Evolutionary conservation across 768 basidiomycete genomes (phyloP).

Genomic region (Boletus insuetus): DNA sequence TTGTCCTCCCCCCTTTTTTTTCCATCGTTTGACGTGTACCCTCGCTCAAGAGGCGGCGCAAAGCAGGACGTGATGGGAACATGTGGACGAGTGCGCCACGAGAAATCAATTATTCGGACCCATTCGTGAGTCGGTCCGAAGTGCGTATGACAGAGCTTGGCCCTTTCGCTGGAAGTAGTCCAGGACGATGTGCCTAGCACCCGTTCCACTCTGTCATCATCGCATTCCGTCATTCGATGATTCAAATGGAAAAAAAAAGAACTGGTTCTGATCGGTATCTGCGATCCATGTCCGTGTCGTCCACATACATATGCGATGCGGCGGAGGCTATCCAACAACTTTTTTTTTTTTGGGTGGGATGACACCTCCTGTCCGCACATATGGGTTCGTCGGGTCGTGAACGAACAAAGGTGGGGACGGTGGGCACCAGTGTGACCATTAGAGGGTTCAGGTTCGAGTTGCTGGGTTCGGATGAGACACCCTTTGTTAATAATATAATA

Average conservation of each 20-base stretch:
- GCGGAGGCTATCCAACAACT: too few species aligned
- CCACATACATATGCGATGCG: neutral
- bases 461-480: too few species aligned
- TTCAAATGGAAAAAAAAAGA: neutral
- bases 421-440: too few species aligned
- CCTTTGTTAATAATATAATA: neutral
- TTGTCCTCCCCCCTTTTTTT: neutral
- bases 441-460: too few species aligned
- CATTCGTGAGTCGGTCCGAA: constrained; percentile 9
- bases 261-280: constrained; percentile 12
- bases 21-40: constrained; percentile 1
- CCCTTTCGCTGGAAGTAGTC: neutral
- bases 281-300: constrained; percentile 1
- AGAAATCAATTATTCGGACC: neutral
- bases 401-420: too few species aligned
- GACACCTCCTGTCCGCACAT: too few species aligned
- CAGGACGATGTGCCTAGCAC: constrained; percentile 10
- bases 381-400: too few species aligned
- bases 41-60: neutral
- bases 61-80: neutral
- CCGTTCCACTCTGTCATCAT: constrained; percentile 6
- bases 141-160: neutral
- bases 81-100: neutral
- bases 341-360: too few species aligned
- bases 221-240: constrained; percentile 16